Evolutionary conservation across 108 stramenopile species (phyloP), one percentile per base, ranked within the genome.

Genomic region (Chaetoceros muelleri): DNA sequence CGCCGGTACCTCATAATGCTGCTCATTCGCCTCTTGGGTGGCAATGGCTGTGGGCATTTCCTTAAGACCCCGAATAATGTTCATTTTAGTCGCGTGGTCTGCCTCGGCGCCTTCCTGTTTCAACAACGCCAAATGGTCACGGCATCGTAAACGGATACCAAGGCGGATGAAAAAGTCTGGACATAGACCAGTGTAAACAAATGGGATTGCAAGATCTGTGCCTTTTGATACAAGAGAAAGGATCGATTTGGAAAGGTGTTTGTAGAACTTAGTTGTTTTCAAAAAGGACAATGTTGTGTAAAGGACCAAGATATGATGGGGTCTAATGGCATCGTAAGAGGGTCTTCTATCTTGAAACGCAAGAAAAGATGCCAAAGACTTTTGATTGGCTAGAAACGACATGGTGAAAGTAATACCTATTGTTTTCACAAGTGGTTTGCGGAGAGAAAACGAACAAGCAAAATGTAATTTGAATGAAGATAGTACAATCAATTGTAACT

Each of bases 1-100:
- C 23, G 94, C 85, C 30, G 87, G 94, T 10, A 99, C 95, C 62
- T 99, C 98, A 65, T 99, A 99, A 71, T 99, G 98, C 69, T 99
- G 98, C 25, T 86, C 81, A 67, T 97, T 97, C 18, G 98, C 96
- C 26, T 53, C 90, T 3, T 80, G 63, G 22, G 91, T 87, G 18
- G 77, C 75, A 63, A 87, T 84, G 29, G 97, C 97, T 62, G 96
- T 96, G 54, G 90, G 73, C 71, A 71, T 76, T 2, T 54, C 56
- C 29, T 71, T 65, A 1, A 87, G 55, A 53, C 81, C 69, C 20
- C 61, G 10, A 19, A 84, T 63, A 57, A 83, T 84, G 3, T 50
- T 25, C 60, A 84, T 61, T 52, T 87, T 87, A 10, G 26, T 28
- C 5, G 48, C 44, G 53, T 75, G 29, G 44, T 87, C 82, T 13